Evolutionary conservation across 1,284 basidiomycete species (phyloP), one percentile per base, ranked within the genome.

Genomic region (Ustilago xerochloae): DNA sequence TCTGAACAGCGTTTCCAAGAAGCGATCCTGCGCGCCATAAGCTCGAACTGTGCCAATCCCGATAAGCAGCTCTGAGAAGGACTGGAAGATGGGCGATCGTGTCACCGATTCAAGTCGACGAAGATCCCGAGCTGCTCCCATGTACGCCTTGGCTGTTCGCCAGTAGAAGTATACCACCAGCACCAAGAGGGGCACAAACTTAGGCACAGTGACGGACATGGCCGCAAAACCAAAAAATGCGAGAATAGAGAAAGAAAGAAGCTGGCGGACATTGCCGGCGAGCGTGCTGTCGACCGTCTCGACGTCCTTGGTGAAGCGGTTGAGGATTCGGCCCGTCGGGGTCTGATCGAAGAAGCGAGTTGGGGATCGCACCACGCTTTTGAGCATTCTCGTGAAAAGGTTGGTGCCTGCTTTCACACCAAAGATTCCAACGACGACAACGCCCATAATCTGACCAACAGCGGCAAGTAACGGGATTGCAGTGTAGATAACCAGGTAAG

Each of bases 11-110:
- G 86, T 85, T 26, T 82, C 62, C 46, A 85, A 84, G 80, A 88
- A 88, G 9, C 87, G 82, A 5, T 85, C 83, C 18, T 84, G 83
- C 54, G 87, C 87, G 49, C 86, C 87, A 58, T 87, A 88, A 0
- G 87, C 86, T 28, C 88, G 84, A 36, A 89, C 87, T 0, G 87
- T 87, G 0, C 85, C 83, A 63, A 87, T 86, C 20, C 88, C 87
- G 33, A 74, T 68, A 33, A 86, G 75, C 4, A 80, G 66, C 46
- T 86, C 85, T 29, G 81, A 81, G 50, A 86, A 84, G n/a, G 82
- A 55, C 12, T 72, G 70, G 61, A 83, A 84, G 61, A 86, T 84
- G 3, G 85, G 84, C 22, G 80, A 83, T 8, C 78, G 77, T 0
- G 81, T 80, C 16, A 83, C 79, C 4, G 83, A 81, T 13, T 81